These are phyloP conservation scores for Ganoderma resinaceum DNA, from an alignment of 1,284 basidiomycete species.

Conservation along the genomic window DNA sequence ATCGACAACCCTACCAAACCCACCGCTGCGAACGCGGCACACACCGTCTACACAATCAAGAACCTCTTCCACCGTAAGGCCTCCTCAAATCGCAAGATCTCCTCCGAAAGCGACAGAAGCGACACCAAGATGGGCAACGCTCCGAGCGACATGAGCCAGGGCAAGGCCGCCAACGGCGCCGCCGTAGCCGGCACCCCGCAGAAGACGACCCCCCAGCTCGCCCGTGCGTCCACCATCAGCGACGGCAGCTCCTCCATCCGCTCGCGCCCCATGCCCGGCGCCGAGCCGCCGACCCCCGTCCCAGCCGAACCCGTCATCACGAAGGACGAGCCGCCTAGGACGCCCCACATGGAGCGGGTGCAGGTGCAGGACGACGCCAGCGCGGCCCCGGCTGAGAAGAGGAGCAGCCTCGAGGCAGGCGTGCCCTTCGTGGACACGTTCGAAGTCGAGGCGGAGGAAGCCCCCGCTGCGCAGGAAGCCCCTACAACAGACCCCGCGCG, in stretches of 20 bases:
- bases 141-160: conserved; percentile 29
- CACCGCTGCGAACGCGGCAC: background rate
- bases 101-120: conserved; percentile 11
- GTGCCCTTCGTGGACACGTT: conserved; percentile 19
- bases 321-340: conserved; percentile 12
- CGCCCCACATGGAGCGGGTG: conserved; percentile 13
- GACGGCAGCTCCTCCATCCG: conserved; percentile 24
- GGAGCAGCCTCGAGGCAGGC: conserved; percentile 21
- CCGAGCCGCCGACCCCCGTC: conserved; percentile 26
- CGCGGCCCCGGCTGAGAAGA: background rate
- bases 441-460: conserved; percentile 9
- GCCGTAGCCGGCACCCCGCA: conserved; percentile 14
- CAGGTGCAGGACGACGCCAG: conserved; percentile 17
- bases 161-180: conserved; percentile 10
- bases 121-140: conserved; percentile 31
- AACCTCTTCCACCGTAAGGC: conserved; percentile 23
- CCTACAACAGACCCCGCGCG: background rate
- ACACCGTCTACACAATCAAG: conserved; percentile 23
- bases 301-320: conserved; percentile 13
- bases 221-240: conserved; percentile 11
- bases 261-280: conserved; percentile 28
- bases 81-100: conserved; percentile 9
- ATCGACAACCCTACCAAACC: conserved; percentile 12
- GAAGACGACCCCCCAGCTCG: conserved; percentile 17
- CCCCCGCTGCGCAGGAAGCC: conserved; percentile 3